A percentile compares a stretch with the other conserved stretches of the same genome.
These are phyloP conservation scores for Lachnellula cervina DNA, from an alignment of 2,329 filamentous ascomycete species.

Conservation along the genomic window DNA sequence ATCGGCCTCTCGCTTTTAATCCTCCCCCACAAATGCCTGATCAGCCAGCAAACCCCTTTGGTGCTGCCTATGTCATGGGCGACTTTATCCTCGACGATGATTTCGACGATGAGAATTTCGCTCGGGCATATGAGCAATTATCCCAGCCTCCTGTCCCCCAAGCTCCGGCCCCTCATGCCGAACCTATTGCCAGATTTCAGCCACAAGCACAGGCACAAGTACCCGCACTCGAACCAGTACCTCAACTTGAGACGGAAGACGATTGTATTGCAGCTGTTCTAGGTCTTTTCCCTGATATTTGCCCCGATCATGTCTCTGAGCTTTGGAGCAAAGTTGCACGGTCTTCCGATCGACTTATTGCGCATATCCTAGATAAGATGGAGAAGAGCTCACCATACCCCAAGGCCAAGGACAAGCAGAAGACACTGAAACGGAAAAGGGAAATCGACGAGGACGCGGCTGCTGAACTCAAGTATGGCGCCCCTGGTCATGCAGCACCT, in stretches of 20 bases:
- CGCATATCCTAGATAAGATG: conserved; percentile 39
- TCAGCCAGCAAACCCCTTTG: neutral
- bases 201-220: neutral
- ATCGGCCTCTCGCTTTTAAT: neutral
- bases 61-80: neutral
- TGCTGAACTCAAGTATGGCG: conserved; percentile 31
- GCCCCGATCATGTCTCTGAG: conserved; percentile 35
- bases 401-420: conserved; percentile 35
- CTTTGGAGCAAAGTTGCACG: conserved; percentile 31
- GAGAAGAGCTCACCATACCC: conserved; percentile 39
- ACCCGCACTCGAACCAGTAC: neutral
- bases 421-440: conserved; percentile 34
- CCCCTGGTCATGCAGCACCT: conserved; percentile 24
- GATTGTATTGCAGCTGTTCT: conserved; percentile 34
- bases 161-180: neutral
- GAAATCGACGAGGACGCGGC: conserved; percentile 33
- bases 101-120: conserved; percentile 8
- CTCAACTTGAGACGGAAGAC: conserved; percentile 6
- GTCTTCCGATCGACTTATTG: conserved; percentile 27
- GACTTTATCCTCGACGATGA: conserved; percentile 8
- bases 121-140: neutral
- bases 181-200: neutral
- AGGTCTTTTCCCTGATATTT: conserved; percentile 44
- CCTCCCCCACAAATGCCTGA: neutral
- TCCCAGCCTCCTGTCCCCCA: neutral